These are phyloP conservation scores for Termitomyces sp. DNA, from an alignment of 768 basidiomycete species.

Conservation along the genomic window DNA sequence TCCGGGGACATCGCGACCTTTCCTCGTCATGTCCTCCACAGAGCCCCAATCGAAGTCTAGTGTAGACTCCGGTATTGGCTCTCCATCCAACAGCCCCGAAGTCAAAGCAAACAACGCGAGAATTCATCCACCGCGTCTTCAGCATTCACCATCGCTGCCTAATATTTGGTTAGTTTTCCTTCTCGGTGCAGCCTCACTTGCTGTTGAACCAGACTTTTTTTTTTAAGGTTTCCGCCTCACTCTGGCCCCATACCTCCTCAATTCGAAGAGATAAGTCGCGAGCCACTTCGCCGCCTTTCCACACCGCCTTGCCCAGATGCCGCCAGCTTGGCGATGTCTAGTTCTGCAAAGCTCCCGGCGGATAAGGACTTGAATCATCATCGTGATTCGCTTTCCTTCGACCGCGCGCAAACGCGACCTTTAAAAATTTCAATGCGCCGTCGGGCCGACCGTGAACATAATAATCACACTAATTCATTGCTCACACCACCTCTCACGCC, in stretches of 20 bases:
- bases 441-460: conserved; percentile 29
- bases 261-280: conserved; percentile 20
- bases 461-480: conserved; percentile 29
- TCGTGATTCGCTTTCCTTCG: conserved; percentile 15
- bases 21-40: conserved; percentile 22
- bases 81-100: conserved; percentile 15
- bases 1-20: conserved; percentile 22
- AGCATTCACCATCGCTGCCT: conserved; percentile 65
- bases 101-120: conserved; percentile 11
- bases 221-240: conserved; percentile 40
- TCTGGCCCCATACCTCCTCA: conserved; percentile 35
- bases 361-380: conserved; percentile 2
- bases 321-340: background rate
- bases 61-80: conserved; percentile 21
- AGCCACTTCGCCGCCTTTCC: conserved; percentile 25
- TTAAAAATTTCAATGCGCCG: conserved; percentile 26
- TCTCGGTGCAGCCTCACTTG: background rate
- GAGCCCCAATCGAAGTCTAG: conserved; percentile 18
- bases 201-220: background rate
- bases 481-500: conserved; percentile 71
- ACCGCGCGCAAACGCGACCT: conserved; percentile 14
- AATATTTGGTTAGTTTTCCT: conserved; percentile 50
- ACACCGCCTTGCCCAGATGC: conserved; percentile 23
- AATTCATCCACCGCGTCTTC: conserved; percentile 42
- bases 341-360: background rate